Conservation (phyloP, 2,329 filamentous ascomycete genomes). For the Nemania bipapillata region DNA sequence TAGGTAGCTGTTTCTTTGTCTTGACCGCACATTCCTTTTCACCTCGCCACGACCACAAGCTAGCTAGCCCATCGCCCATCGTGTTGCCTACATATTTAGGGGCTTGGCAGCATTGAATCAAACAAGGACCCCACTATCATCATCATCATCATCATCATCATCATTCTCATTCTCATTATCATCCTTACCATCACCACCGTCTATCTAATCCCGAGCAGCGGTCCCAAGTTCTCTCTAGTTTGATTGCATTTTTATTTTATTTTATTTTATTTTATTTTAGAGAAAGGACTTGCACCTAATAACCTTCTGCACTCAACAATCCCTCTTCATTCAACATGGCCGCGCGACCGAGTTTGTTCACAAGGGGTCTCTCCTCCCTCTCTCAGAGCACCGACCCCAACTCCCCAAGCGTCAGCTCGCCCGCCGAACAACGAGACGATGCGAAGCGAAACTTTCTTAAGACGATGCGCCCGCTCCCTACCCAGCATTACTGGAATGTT, state of each 20-base stretch:
- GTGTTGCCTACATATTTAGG: conserved; percentile 11
- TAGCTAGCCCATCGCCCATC: not conserved
- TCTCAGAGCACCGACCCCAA: conserved; percentile 69
- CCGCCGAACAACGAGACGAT: conserved; percentile 78
- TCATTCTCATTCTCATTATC: too few species aligned
- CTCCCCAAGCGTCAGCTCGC: conserved; percentile 71
- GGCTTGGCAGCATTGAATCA: conserved; percentile 40
- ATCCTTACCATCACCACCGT: not conserved
- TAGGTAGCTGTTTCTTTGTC: not conserved
- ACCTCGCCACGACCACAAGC: not conserved
- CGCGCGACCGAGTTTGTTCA: conserved; percentile 68
- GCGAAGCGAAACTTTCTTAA: conserved; percentile 86
- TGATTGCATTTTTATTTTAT: conserved; percentile 5
- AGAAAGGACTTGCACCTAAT: too few species aligned
- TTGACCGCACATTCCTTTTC: not conserved
- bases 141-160: not conserved
- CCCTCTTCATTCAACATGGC: conserved; percentile 63
- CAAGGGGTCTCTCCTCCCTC: conserved; percentile 70
- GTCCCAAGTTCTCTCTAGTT: conserved; percentile 19
- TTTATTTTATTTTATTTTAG: too few species aligned
- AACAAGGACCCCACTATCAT: conserved; percentile 34
- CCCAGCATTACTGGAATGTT: conserved; percentile 83
- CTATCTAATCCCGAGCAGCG: not conserved
- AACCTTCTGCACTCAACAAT: too few species aligned
- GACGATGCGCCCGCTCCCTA: conserved; percentile 75